Evolutionary conservation across 768 basidiomycete species (phyloP).

Genomic region (Leccinellum albellum): DNA sequence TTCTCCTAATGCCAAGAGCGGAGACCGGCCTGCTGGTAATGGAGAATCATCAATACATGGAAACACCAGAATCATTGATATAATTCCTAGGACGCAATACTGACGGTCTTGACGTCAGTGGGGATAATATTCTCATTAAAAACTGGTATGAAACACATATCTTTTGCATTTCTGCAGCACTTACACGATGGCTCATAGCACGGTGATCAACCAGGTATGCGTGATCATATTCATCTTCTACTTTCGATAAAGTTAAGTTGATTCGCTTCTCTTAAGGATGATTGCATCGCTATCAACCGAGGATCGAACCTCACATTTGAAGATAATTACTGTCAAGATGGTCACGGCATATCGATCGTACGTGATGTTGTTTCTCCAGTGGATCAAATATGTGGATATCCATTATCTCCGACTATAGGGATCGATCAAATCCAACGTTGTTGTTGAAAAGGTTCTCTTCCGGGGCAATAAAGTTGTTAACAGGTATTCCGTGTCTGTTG

Average conservation of each 20-base stretch:
- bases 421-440: constrained; percentile 45
- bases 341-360: constrained; percentile 63
- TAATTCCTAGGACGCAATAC: constrained; percentile 40
- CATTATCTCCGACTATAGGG: constrained; percentile 36
- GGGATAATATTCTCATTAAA: constrained; percentile 34
- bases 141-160: constrained; percentile 10
- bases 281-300: constrained; percentile 55
- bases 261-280: constrained; percentile 40
- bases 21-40: constrained; percentile 45
- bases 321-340: constrained; percentile 50
- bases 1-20: constrained; percentile 47
- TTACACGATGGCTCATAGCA: constrained; percentile 7
- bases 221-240: not conserved
- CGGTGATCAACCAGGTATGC: constrained; percentile 25
- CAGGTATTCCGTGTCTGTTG: constrained; percentile 34
- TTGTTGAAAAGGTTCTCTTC: constrained; percentile 48
- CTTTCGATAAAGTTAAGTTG: not conserved
- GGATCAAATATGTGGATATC: not conserved
- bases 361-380: not conserved
- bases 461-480: constrained; percentile 51
- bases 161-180: not conserved
- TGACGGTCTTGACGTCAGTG: constrained; percentile 46
- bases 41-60: not conserved
- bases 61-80: not conserved
- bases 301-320: constrained; percentile 45